These are phyloP conservation scores for Ricinus communis DNA, from an alignment of 345 rosid species.

Conservation along the genomic window DNA sequence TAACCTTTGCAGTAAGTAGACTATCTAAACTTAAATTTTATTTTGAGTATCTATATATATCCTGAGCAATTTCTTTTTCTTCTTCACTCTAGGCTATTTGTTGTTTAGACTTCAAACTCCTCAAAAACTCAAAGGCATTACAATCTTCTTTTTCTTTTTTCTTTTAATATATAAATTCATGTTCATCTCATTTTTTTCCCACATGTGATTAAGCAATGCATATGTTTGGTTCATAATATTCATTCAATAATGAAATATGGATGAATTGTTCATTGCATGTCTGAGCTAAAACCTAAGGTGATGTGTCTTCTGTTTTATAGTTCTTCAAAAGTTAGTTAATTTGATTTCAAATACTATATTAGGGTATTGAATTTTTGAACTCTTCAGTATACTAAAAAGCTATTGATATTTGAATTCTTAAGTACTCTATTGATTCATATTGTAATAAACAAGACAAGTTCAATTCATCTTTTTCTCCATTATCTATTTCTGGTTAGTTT, in stretches of 20 bases:
- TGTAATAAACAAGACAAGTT: background rate
- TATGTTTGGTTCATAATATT: too few relatives aligned
- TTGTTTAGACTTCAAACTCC: background rate
- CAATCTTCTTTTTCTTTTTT: background rate
- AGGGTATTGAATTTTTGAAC: background rate
- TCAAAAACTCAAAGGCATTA: background rate
- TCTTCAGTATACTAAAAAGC: background rate
- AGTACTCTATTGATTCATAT: background rate
- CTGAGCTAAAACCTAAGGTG: too few relatives aligned
- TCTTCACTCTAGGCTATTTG: background rate
- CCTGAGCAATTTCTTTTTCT: background rate
- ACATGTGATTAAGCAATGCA: background rate
- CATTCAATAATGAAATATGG: too few relatives aligned
- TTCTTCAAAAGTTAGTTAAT: background rate
- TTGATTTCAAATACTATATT: background rate
- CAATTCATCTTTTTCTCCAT: conserved; percentile 7
- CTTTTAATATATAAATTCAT: background rate
- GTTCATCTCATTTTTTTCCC: background rate
- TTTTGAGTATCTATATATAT: background rate
- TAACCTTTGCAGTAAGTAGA: too few relatives aligned
- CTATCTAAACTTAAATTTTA: background rate
- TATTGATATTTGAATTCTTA: background rate
- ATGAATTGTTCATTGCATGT: too few relatives aligned
- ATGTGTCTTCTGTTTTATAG: too few relatives aligned
- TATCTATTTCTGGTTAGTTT: conserved; percentile 18